Conservation (phyloP, 2,329 filamentous ascomycete species). For the Trichoderma simmonsii region DNA sequence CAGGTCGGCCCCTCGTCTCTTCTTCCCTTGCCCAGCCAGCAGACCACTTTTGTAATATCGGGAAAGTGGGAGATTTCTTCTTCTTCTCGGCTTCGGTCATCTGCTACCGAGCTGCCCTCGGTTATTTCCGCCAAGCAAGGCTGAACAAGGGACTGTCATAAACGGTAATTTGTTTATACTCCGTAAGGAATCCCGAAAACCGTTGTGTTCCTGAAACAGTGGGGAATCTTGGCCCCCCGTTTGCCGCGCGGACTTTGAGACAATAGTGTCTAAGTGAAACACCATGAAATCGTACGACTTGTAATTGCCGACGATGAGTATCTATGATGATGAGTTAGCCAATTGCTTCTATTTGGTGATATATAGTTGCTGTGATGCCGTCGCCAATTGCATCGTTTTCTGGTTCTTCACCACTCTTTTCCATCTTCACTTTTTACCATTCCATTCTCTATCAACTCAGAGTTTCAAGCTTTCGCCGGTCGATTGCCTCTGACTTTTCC, state of each 20-base stretch:
- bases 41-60: background rate
- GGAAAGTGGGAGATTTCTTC: background rate
- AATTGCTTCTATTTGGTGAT: background rate
- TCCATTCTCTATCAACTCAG: background rate
- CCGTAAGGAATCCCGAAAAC: background rate
- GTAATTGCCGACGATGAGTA: background rate
- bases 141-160: background rate
- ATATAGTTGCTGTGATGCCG: background rate
- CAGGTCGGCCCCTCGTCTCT: background rate
- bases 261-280: background rate
- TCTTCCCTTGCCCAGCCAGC: background rate
- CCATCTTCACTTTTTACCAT: background rate
- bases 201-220: background rate
- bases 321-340: background rate
- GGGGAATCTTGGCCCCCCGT: background rate
- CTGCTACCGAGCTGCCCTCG: background rate
- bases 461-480: conserved; percentile 9
- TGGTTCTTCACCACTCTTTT: background rate
- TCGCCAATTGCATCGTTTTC: background rate
- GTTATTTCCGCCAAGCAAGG: background rate
- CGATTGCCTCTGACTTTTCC: background rate
- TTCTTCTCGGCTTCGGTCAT: background rate
- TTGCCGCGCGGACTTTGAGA: conserved; percentile 11
- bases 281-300: background rate
- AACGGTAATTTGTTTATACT: background rate